phyloP scores from a whole-genome alignment of 768 basidiomycete genomes.

The Leccinum subtestaceum region DNA sequence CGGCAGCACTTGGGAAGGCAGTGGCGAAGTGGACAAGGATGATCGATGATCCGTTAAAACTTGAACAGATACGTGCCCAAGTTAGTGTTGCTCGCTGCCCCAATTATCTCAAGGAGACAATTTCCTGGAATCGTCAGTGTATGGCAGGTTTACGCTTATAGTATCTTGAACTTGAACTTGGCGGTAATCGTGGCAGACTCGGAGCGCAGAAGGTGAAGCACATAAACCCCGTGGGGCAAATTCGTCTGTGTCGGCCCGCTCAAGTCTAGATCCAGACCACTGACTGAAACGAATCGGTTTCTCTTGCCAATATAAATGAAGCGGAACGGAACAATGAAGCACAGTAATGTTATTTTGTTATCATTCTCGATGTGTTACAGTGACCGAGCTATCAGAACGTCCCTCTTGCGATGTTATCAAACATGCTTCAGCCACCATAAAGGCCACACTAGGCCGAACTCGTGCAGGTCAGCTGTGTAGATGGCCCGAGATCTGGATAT shows the following conservation, averaged over 20 bases:
- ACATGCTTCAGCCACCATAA: background rate
- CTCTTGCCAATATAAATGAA: background rate
- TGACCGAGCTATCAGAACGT: background rate
- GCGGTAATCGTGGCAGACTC: background rate
- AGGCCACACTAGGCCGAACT: background rate
- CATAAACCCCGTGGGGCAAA: background rate
- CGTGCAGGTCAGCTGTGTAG: background rate
- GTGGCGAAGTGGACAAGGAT: background rate
- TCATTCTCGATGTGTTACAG: background rate
- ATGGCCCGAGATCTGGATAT: background rate
- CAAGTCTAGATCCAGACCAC: background rate
- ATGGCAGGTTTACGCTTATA: background rate
- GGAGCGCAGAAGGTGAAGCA: background rate
- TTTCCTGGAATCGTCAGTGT: background rate
- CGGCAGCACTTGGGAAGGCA: no score
- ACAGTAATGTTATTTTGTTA: background rate
- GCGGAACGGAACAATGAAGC: background rate
- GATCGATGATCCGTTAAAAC: background rate
- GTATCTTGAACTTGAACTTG: background rate
- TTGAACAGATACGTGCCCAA: background rate
- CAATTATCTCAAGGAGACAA: background rate
- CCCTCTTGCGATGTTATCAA: background rate
- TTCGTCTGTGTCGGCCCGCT: background rate
- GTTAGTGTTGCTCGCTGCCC: no score
- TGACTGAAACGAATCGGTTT: background rate